A percentile compares a stretch with the other conserved stretches of the same genome.
Conservation (phyloP, 2,329 filamentous ascomycete species). For the Conoideocrella luteorostrata region DNA sequence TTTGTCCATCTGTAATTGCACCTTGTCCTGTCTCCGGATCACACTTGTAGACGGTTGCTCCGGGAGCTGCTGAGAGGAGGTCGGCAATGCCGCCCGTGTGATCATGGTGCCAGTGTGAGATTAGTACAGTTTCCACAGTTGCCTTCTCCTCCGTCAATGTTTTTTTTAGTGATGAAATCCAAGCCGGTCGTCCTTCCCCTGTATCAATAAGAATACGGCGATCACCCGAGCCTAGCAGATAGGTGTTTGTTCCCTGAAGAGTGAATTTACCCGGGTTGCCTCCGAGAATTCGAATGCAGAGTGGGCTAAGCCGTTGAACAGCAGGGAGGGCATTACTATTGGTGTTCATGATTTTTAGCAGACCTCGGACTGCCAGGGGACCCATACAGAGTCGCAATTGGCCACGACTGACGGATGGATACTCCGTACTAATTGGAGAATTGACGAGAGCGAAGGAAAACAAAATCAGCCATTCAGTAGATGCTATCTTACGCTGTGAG, state of each 20-base stretch:
- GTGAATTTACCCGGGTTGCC: conserved; percentile 84
- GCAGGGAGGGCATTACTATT: conserved; percentile 58
- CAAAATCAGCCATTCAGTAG: too few relatives aligned
- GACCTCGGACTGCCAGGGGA: background rate
- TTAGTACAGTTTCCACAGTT: conserved; percentile 59
- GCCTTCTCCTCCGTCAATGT: conserved; percentile 64
- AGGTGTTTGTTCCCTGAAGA: conserved; percentile 84
- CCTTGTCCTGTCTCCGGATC: conserved; percentile 45
- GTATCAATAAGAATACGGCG: conserved; percentile 81
- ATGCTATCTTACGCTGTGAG: too few relatives aligned
- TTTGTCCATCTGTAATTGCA: conserved; percentile 42
- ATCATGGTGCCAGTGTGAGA: conserved; percentile 92
- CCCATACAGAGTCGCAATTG: too few relatives aligned
- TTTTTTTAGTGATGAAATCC: conserved; percentile 59
- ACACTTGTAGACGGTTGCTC: conserved; percentile 60
- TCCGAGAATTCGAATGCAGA: conserved; percentile 77
- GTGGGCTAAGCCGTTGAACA: conserved; percentile 69
- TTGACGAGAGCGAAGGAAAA: too few relatives aligned
- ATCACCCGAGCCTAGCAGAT: conserved; percentile 72
- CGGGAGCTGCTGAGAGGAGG: conserved; percentile 57
- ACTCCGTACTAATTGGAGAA: too few relatives aligned
- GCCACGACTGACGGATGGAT: too few relatives aligned
- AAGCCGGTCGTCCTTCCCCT: conserved; percentile 71
- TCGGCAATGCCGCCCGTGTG: conserved; percentile 73
- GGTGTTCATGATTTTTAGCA: conserved; percentile 4